Evolutionary conservation across 352 stramenopile genomes (phyloP), one percentile per base, ranked within the genome.

Genomic region (Thalassiosira hispida): DNA sequence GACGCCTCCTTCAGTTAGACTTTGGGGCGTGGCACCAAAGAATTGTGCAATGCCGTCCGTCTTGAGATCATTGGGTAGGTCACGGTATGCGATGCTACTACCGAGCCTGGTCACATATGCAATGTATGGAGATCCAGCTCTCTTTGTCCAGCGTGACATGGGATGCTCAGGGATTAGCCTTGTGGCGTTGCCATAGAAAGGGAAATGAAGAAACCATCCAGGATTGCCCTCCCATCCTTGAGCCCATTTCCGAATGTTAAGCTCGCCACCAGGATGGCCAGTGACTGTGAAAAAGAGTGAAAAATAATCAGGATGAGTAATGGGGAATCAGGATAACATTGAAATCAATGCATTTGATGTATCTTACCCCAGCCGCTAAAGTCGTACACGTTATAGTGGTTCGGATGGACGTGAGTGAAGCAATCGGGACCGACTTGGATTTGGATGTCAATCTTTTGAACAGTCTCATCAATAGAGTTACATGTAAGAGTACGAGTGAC

Each of bases 371-470:
- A 90, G 16, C 61, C 65, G 31, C 66, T 85, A 35, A 88, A 86
- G 31, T 91, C 85, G 46, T 83, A 91, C 11, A 91, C 75, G 65
- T 78, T 71, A 7, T 70, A 49, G 56, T 88, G 65, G 55, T 91
- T 70, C 31, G 68, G 80, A 59, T 91, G 84, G 16, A 87, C 81
- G 47, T 91, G 78, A 44, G 52, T 73, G 56, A 79, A 86, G 35
- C 79, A 86, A 53, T 79, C 49, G 47, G 38, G 7, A 12, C 68
- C 74, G 42, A 86, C 35, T 70, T 79, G 65, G 25, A 86, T 66
- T 57, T 79, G 52, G 35, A 86, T 74, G 49, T 72, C 38, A 25
- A 83, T 60, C 1, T 56, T 68, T 38, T 73, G 33, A n/a, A 59
- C 29, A 40, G 35, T 18, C 20, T 63, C 47, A 57, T 81, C 71